A percentile compares a stretch with the other conserved stretches of the same genome.
These are phyloP conservation scores for Penicillium verhagenii DNA, from an alignment of 495 filamentous ascomycete genomes.

Conservation along the genomic window DNA sequence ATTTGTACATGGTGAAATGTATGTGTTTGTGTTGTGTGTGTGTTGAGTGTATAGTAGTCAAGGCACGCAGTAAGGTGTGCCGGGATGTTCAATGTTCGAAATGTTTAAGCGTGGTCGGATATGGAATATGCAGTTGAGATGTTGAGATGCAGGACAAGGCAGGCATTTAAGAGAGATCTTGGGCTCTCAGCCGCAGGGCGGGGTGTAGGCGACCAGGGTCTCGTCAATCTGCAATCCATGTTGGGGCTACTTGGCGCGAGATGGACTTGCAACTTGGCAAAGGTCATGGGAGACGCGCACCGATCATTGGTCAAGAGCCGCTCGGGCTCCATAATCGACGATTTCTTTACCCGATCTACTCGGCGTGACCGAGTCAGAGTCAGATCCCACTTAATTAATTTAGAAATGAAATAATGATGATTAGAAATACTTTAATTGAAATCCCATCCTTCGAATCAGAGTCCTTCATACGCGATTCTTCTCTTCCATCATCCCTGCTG, in stretches of 20 bases:
- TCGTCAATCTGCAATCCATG: not conserved
- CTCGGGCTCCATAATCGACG: not conserved
- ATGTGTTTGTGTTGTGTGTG: not conserved
- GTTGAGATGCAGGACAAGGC: conserved; percentile 5
- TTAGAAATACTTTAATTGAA: no score
- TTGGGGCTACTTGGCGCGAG: conserved; percentile 2
- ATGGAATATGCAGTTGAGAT: conserved; percentile 3
- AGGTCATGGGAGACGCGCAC: not conserved
- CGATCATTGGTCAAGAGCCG: conserved; percentile 7
- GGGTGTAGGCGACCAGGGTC: not conserved
- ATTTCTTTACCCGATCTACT: not conserved
- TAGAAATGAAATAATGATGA: no score
- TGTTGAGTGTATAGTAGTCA: not conserved
- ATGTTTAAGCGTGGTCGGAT: not conserved
- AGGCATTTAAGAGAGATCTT: conserved; percentile 4
- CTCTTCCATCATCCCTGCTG: no score
- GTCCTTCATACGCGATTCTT: no score
- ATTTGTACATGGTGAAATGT: conserved; percentile 41
- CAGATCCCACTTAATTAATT: no score
- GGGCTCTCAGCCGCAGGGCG: conserved; percentile 13
- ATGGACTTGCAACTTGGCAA: no score
- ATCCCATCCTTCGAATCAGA: no score
- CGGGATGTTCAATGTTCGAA: not conserved
- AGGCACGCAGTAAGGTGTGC: not conserved
- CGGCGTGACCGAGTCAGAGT: conserved; percentile 1